Evolutionary conservation across 768 basidiomycete species (phyloP).

Genomic region (Kwoniella sp.): DNA sequence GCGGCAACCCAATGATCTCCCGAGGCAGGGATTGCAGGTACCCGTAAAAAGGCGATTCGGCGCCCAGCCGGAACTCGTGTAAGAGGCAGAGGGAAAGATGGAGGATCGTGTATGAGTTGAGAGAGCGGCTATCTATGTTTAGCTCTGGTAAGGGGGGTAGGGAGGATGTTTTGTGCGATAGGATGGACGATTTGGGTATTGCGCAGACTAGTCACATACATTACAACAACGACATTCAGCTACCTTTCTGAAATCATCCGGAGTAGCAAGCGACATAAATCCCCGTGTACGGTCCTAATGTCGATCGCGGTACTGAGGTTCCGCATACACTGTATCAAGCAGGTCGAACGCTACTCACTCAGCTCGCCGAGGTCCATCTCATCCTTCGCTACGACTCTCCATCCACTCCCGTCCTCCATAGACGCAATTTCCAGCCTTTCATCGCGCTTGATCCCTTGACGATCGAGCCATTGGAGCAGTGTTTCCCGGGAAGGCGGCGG

Average conservation of each 20-base stretch:
- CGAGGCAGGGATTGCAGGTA: conserved; percentile 57
- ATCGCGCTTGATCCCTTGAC: conserved; percentile 4
- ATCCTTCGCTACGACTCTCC: conserved; percentile 20
- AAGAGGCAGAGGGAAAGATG: conserved; percentile 53
- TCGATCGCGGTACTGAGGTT: background rate
- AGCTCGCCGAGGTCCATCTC: conserved; percentile 27
- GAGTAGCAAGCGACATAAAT: background rate
- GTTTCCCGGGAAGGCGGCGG: conserved; percentile 21
- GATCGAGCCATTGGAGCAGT: conserved; percentile 24
- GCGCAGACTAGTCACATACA: conserved; percentile 20
- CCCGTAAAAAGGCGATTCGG: conserved; percentile 51
- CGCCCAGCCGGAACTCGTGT: conserved; percentile 52
- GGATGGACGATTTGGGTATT: conserved; percentile 33
- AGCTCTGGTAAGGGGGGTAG: conserved; percentile 13
- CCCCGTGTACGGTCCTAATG: background rate
- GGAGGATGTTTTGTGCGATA: conserved; percentile 25
- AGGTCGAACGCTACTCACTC: conserved; percentile 24
- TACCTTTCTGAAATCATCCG: background rate
- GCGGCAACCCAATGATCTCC: conserved; percentile 35
- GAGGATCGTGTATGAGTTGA: conserved; percentile 34
- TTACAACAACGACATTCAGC: background rate
- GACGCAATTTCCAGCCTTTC: conserved; percentile 14
- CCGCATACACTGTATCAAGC: background rate
- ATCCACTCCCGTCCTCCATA: conserved; percentile 32
- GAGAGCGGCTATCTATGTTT: background rate